phyloP scores from a whole-genome alignment of 768 basidiomycete species.

The Suillus plorans region DNA sequence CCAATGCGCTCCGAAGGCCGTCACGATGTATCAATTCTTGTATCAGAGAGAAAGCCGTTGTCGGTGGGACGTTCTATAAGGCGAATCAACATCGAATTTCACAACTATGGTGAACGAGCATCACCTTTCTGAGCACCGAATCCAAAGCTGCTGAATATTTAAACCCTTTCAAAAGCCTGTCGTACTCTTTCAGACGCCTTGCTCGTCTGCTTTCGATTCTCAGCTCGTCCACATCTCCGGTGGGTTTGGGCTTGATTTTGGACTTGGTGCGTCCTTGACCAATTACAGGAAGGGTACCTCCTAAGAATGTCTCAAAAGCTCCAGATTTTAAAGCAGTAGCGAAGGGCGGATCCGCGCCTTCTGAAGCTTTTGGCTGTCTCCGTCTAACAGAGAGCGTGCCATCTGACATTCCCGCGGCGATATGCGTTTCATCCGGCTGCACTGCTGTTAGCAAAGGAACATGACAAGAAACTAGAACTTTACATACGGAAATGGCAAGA shows the following conservation, averaged over 20 bases:
- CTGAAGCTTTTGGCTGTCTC: slow-evolving; percentile 74
- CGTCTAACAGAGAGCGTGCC: slow-evolving; percentile 97
- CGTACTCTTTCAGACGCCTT: slow-evolving; percentile 81
- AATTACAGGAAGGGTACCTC: slow-evolving; percentile 50
- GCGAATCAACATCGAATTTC: slow-evolving; percentile 1
- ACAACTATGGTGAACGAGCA: slow-evolving; percentile 9
- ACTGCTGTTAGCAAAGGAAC: slow-evolving; percentile 10
- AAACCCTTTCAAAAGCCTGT: slow-evolving; percentile 86
- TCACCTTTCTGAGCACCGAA: slow-evolving; percentile 81
- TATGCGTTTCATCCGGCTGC: slow-evolving; percentile 95
- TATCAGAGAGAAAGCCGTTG: slow-evolving; percentile 85
- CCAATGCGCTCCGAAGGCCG: slow-evolving; percentile 80
- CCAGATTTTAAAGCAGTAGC: slow-evolving; percentile 47
- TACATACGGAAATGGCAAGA: slow-evolving; percentile 84
- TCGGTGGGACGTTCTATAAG: slow-evolving; percentile 74
- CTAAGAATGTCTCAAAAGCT: slow-evolving; percentile 68
- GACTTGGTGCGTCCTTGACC: slow-evolving; percentile 54
- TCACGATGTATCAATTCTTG: slow-evolving; percentile 93
- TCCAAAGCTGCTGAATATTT: slow-evolving; percentile 95
- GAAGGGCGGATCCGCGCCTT: slow-evolving; percentile 39
- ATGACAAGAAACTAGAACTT: background rate
- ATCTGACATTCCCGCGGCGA: slow-evolving; percentile 96
- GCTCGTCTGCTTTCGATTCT: slow-evolving; percentile 71
- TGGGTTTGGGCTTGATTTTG: slow-evolving; percentile 47
- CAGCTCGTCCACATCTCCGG: slow-evolving; percentile 72